Evolutionary conservation across 164 flowering plant species (phyloP).

Genomic region (Protea cynaroides): DNA sequence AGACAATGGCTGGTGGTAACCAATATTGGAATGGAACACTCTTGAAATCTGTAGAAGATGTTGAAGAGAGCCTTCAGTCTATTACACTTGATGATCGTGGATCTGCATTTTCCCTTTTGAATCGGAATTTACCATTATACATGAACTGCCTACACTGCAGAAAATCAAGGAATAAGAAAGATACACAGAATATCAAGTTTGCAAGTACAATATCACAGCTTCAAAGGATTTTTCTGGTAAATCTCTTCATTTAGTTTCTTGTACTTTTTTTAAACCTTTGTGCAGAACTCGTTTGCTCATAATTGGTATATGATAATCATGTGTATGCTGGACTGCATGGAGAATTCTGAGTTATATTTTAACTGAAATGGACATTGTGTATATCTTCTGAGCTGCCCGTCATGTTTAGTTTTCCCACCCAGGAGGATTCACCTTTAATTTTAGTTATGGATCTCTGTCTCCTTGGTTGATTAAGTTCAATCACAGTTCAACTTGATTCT

Average conservation of each 20-base stretch:
- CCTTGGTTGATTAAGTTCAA: background rate
- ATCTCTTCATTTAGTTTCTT: conserved; percentile 1
- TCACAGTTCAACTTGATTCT: background rate
- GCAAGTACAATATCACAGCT: conserved; percentile 77
- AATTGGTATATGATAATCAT: background rate
- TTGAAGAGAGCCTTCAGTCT: conserved; percentile 31
- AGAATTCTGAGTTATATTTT: background rate
- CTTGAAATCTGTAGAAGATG: conserved; percentile 22
- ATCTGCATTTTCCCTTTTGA: conserved; percentile 51
- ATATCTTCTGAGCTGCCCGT: background rate
- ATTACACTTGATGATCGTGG: conserved; percentile 50
- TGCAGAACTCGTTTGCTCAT: background rate
- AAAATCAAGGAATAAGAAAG: conserved; percentile 37
- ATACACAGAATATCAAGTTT: conserved; percentile 44
- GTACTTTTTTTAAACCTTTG: background rate
- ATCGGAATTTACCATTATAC: conserved; percentile 72
- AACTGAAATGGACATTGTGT: background rate
- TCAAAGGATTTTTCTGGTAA: conserved; percentile 90
- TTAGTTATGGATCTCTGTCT: too few relatives aligned
- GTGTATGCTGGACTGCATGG: background rate
- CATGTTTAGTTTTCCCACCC: background rate
- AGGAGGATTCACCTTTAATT: background rate
- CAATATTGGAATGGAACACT: conserved; percentile 16
- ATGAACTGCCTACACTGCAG: conserved; percentile 83
- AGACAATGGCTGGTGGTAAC: conserved; percentile 22